Evolutionary conservation across 2,329 filamentous ascomycete species (phyloP).

Genomic region (Trichocomaceae sp.): DNA sequence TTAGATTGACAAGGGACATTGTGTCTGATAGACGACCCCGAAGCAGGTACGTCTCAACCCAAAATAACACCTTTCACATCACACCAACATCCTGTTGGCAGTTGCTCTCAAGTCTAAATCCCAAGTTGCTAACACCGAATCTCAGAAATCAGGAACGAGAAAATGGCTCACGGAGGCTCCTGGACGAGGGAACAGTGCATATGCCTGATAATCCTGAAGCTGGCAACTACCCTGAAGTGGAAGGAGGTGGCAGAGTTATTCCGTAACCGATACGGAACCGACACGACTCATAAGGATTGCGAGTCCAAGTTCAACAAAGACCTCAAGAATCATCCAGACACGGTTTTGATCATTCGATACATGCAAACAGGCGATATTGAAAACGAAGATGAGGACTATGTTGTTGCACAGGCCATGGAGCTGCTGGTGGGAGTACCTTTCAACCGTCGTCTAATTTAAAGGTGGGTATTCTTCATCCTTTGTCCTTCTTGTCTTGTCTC

Average conservation of each 20-base stretch:
- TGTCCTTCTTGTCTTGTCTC: background rate
- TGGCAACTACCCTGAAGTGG: slow-evolving; percentile 1
- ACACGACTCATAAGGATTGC: slow-evolving; percentile 3
- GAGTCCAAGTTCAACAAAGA: slow-evolving; percentile 11
- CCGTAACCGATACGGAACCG: background rate
- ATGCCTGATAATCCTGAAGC: slow-evolving; percentile 6
- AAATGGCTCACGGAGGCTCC: slow-evolving; percentile 7
- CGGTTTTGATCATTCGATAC: background rate
- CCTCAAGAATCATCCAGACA: background rate
- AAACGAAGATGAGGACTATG: background rate
- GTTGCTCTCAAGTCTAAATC: background rate
- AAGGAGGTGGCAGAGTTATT: background rate
- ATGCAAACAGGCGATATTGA: background rate
- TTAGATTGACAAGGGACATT: too few species aligned
- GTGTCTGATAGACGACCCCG: too few species aligned
- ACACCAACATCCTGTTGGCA: background rate
- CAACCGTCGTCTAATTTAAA: background rate
- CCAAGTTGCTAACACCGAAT: background rate
- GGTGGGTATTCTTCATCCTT: slow-evolving; percentile 6
- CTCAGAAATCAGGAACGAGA: background rate
- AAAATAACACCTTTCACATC: too few species aligned
- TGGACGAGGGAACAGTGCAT: slow-evolving; percentile 1
- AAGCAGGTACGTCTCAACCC: too few species aligned
- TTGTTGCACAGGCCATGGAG: background rate
- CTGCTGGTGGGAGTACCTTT: background rate